Percentiles rank a stretch among this genome's conserved stretches.
Evolutionary conservation across 345 rosid species (phyloP).

Genomic region (Excoecaria agallocha): DNA sequence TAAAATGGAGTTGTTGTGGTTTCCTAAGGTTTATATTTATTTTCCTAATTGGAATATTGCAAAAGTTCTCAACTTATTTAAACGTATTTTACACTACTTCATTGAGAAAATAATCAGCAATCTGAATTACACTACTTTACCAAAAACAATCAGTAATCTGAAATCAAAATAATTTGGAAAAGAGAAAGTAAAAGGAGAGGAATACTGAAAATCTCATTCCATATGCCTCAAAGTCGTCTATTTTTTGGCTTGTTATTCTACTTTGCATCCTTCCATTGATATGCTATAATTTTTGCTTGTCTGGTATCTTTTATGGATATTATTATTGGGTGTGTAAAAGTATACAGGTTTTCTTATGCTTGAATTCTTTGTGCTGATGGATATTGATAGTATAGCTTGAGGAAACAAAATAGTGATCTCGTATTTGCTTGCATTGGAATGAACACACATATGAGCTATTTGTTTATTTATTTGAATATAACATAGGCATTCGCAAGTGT

Average conservation of each 20-base stretch:
- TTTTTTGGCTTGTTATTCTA: neutral
- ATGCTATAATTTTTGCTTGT: neutral
- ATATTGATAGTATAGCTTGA: neutral
- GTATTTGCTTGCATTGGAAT: neutral
- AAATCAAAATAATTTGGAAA: no score
- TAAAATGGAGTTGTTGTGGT: no score
- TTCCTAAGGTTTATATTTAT: neutral
- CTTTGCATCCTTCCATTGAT: neutral
- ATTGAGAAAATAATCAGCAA: neutral
- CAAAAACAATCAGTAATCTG: neutral
- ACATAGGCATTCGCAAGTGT: constrained; percentile 73
- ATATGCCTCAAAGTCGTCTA: no score
- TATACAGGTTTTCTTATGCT: neutral
- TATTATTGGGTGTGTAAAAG: neutral
- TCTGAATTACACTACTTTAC: neutral
- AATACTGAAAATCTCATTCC: no score
- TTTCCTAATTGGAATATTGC: neutral
- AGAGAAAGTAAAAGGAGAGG: no score
- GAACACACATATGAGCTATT: neutral
- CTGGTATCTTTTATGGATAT: neutral
- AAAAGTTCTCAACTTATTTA: neutral
- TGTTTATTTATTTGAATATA: neutral
- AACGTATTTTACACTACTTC: neutral
- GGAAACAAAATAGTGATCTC: neutral
- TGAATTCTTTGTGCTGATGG: neutral